Evolutionary conservation across 108 stramenopile species (phyloP).

Genomic region (Conticribra guillardii): DNA sequence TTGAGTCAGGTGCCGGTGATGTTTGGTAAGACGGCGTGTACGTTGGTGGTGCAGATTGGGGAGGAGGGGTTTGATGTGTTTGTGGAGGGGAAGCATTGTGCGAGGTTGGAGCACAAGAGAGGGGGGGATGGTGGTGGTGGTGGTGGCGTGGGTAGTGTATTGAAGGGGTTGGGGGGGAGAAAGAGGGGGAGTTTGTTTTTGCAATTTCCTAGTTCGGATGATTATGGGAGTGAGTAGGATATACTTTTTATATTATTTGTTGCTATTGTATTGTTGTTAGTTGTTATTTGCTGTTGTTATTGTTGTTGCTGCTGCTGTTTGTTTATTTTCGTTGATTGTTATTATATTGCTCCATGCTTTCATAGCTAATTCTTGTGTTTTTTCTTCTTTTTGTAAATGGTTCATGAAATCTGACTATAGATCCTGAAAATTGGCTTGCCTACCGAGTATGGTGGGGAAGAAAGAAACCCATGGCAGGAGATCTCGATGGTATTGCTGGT

Average conservation of each 20-base stretch:
- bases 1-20: conserved; percentile 74
- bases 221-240: conserved; percentile 62
- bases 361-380: not conserved
- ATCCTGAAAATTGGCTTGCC: conserved; percentile 79
- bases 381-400: conserved; percentile 5
- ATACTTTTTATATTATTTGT: too few species aligned
- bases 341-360: not conserved
- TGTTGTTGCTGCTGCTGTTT: too few species aligned
- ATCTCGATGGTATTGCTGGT: conserved; percentile 58
- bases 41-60: conserved; percentile 79
- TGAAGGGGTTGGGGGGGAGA: not conserved
- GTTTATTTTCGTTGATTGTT: too few species aligned
- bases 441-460: conserved; percentile 89
- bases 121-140: too few species aligned
- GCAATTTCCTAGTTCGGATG: conserved; percentile 83
- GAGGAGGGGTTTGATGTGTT: conserved; percentile 87
- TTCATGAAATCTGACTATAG: not conserved
- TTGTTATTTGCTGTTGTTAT: too few species aligned
- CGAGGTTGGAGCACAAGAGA: conserved; percentile 76
- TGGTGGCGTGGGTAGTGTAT: not conserved
- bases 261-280: too few species aligned
- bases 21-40: conserved; percentile 74
- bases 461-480: conserved; percentile 63
- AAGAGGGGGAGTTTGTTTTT: conserved; percentile 53
- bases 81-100: conserved; percentile 76